A percentile compares a stretch with the other conserved stretches of the same genome.
Evolutionary conservation across 441 rosid species (phyloP).

Genomic region (Manihot esculenta): DNA sequence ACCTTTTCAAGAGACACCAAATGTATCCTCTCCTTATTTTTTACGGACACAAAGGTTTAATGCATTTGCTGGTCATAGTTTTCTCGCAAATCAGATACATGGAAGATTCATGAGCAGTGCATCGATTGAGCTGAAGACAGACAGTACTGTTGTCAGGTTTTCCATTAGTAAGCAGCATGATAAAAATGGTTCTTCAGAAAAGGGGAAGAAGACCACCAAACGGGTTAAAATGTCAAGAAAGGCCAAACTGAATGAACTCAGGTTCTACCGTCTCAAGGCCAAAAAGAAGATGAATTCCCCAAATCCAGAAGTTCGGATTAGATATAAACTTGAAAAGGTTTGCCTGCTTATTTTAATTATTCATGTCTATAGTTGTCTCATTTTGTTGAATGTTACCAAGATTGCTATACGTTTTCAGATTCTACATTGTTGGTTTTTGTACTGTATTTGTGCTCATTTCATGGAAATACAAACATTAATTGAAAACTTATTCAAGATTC

Average conservation of each 20-base stretch:
- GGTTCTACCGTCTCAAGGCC: constrained; percentile 76
- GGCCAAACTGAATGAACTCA: constrained; percentile 71
- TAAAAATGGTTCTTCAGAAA: constrained; percentile 24
- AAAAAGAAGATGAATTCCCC: constrained; percentile 91
- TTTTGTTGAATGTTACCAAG: not conserved
- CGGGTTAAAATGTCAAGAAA: constrained; percentile 52
- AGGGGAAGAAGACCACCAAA: constrained; percentile 43
- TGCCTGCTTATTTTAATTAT: constrained; percentile 4
- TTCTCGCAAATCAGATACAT: constrained; percentile 22
- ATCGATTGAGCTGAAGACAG: constrained; percentile 52
- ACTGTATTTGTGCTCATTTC: not conserved
- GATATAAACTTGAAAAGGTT: constrained; percentile 85
- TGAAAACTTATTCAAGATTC: not conserved
- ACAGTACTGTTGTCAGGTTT: constrained; percentile 61
- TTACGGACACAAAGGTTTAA: not conserved
- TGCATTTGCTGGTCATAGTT: constrained; percentile 1
- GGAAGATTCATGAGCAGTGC: constrained; percentile 46
- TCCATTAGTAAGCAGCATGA: constrained; percentile 34
- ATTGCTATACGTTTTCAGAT: not conserved
- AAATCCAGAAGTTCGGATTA: constrained; percentile 80
- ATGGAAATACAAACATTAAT: not conserved
- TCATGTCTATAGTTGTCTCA: not conserved
- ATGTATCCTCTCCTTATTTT: constrained; percentile 18
- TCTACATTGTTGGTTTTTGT: not conserved
- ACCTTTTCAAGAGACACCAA: constrained; percentile 20